phyloP scores from a whole-genome alignment of 2,329 filamentous ascomycete species.

The Botryotinia narcissicola region DNA sequence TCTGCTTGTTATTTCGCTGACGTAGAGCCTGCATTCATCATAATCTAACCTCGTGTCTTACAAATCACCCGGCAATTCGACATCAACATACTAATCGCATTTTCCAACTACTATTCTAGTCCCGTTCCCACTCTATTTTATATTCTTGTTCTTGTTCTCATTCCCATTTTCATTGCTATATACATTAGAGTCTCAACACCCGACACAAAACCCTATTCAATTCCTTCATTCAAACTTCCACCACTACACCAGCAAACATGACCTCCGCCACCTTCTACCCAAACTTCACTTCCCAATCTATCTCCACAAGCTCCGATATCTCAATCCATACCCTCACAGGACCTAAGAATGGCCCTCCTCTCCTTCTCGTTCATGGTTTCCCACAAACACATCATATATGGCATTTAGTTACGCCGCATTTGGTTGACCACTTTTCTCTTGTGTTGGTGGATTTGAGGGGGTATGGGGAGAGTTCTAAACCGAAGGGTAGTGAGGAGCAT shows the following conservation, averaged over 20 bases:
- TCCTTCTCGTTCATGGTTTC: constrained; percentile 52
- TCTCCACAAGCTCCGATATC: background rate
- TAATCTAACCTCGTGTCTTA: background rate
- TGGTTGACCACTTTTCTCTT: constrained; percentile 44
- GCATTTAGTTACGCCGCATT: constrained; percentile 46
- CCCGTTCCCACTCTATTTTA: background rate
- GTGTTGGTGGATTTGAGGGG: constrained; percentile 51
- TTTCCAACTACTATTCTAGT: background rate
- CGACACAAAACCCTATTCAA: background rate
- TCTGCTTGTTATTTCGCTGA: no score
- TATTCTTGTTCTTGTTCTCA: background rate
- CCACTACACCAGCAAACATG: background rate
- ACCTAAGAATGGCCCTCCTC: constrained; percentile 38
- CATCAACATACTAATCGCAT: background rate
- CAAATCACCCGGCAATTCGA: background rate
- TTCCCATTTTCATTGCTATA: background rate
- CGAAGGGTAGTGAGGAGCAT: constrained; percentile 27
- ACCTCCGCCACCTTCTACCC: background rate
- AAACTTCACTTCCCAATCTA: background rate
- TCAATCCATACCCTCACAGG: background rate
- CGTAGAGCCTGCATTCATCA: background rate
- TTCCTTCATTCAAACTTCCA: background rate
- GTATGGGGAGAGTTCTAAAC: constrained; percentile 52
- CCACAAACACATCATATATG: constrained; percentile 53
- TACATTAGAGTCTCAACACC: background rate